phyloP scores from a whole-genome alignment of 441 rosid genomes.

The Erysimum cheiri region DNA sequence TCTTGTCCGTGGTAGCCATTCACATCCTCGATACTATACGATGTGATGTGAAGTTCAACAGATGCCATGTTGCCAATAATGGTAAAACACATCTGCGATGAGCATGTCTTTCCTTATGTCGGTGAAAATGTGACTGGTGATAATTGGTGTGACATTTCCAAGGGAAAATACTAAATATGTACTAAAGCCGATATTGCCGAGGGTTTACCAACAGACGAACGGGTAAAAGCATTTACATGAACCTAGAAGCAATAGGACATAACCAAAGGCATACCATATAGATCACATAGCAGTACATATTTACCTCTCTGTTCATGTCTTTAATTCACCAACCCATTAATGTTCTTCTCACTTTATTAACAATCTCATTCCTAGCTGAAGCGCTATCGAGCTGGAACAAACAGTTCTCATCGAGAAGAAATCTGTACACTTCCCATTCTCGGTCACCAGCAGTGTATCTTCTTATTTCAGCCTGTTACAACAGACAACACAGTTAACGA shows the following conservation, averaged over 20 bases:
- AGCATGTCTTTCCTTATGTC: too few relatives aligned
- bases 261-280: constrained; percentile 13
- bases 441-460: constrained; percentile 56
- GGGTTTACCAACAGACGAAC: not conserved
- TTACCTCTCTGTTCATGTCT: not conserved
- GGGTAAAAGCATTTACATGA: not conserved
- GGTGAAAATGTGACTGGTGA: too few relatives aligned
- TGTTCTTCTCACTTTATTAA: constrained; percentile 70
- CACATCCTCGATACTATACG: too few relatives aligned
- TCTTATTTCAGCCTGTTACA: constrained; percentile 74
- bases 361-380: constrained; percentile 60
- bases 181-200: not conserved
- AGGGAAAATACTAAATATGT: too few relatives aligned
- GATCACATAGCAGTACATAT: not conserved
- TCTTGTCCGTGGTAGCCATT: too few relatives aligned
- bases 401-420: constrained; percentile 72
- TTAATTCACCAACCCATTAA: constrained; percentile 76
- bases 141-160: too few relatives aligned
- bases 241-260: not conserved
- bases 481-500: constrained; percentile 1
- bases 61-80: too few relatives aligned
- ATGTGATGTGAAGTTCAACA: too few relatives aligned
- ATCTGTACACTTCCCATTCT: constrained; percentile 86
- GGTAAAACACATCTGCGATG: too few relatives aligned
- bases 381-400: constrained; percentile 43